These are phyloP conservation scores for Wakefieldia striispora DNA, from an alignment of 768 basidiomycete species.

Conservation along the genomic window DNA sequence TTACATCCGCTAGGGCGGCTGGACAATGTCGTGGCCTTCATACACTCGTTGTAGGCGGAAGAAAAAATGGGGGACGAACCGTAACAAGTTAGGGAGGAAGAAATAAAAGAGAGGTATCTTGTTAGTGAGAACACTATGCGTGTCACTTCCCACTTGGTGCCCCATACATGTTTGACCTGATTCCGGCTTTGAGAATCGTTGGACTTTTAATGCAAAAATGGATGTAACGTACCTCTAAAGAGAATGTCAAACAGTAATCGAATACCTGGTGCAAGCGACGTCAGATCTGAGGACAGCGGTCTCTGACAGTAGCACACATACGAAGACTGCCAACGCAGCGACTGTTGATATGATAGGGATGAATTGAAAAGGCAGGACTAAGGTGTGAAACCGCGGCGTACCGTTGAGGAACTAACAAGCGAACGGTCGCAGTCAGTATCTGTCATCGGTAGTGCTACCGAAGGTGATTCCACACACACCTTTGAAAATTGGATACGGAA, in stretches of 20 bases:
- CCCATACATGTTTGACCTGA: constrained; percentile 26
- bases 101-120: constrained; percentile 27
- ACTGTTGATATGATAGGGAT: constrained; percentile 9
- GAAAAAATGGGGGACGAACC: constrained; percentile 6
- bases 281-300: not conserved
- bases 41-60: not conserved
- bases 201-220: not conserved
- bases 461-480: constrained; percentile 5
- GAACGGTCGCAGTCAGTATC: not conserved
- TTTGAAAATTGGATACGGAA: constrained; percentile 20
- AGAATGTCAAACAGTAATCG: constrained; percentile 26
- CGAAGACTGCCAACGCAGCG: constrained; percentile 18
- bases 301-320: constrained; percentile 1
- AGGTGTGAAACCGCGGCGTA: not conserved
- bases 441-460: not conserved
- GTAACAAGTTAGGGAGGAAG: constrained; percentile 16
- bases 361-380: not conserved
- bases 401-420: constrained; percentile 19
- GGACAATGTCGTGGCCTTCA: not conserved
- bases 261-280: constrained; percentile 7
- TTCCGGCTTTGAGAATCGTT: not conserved
- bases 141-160: constrained; percentile 21
- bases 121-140: constrained; percentile 25
- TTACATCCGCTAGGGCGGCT: constrained; percentile 8
- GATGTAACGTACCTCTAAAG: constrained; percentile 15